phyloP scores from a whole-genome alignment of 192 early-diverging fungal species.

The Allomyces arbusculus region DNA sequence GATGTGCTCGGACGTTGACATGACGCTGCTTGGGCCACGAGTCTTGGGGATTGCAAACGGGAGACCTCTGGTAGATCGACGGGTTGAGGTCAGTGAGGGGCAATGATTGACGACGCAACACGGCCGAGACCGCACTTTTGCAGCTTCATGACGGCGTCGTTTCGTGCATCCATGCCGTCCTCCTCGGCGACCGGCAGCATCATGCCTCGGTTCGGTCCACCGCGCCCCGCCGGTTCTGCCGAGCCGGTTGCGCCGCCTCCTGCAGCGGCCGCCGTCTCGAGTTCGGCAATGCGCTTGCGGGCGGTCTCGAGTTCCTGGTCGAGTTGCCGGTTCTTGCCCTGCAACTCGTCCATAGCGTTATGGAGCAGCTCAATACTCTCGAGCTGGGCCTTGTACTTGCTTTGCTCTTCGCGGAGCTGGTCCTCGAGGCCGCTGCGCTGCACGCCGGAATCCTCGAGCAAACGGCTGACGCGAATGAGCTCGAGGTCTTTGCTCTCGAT shows the following conservation, averaged over 20 bases:
- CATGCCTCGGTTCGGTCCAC: neutral
- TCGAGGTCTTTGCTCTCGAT: neutral
- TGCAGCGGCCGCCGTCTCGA: neutral
- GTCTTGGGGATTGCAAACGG: neutral
- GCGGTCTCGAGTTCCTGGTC: neutral
- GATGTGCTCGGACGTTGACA: neutral
- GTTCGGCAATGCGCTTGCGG: neutral
- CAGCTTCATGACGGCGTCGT: too few relatives aligned
- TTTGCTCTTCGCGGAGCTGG: neutral
- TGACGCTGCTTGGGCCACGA: neutral
- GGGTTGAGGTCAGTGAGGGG: too few relatives aligned
- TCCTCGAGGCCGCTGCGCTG: neutral
- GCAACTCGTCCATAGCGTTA: neutral
- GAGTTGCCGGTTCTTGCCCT: neutral
- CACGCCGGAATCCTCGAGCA: neutral
- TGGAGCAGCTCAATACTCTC: neutral
- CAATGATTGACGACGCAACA: too few relatives aligned
- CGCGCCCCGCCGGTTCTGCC: neutral
- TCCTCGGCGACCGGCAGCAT: neutral
- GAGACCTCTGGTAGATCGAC: neutral
- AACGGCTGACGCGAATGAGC: neutral
- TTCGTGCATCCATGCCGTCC: too few relatives aligned
- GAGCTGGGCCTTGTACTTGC: neutral
- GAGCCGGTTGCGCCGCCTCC: neutral
- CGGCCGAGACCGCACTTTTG: too few relatives aligned